Evolutionary conservation across 768 basidiomycete species (phyloP).

Genomic region (Phanerochaete carnosa): DNA sequence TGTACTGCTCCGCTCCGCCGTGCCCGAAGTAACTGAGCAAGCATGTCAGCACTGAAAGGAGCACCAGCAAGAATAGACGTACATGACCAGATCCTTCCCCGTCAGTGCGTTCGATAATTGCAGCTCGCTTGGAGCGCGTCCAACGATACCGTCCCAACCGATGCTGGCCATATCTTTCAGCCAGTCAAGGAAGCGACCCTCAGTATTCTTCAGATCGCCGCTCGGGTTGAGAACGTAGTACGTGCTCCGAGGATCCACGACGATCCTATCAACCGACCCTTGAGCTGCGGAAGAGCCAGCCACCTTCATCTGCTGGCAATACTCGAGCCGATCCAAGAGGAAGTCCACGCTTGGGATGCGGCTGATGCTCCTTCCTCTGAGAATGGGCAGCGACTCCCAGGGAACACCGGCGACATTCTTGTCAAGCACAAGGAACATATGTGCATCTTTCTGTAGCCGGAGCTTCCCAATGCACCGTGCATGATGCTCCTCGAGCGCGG

Average conservation of each 20-base stretch:
- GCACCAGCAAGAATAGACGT: constrained; percentile 31
- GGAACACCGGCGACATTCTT: constrained; percentile 86
- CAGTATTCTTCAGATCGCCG: constrained; percentile 82
- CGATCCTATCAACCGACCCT: constrained; percentile 39
- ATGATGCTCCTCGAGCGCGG: constrained; percentile 70
- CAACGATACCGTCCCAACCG: constrained; percentile 85
- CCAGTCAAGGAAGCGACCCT: constrained; percentile 81
- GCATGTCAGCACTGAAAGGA: not conserved
- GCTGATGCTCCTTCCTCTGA: constrained; percentile 83
- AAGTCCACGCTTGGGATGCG: constrained; percentile 92
- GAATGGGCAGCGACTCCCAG: constrained; percentile 91
- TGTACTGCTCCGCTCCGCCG: constrained; percentile 92
- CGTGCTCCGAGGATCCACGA: constrained; percentile 63
- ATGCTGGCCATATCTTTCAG: constrained; percentile 60
- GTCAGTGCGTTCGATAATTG: constrained; percentile 74
- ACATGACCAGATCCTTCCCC: constrained; percentile 87
- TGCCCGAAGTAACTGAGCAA: constrained; percentile 88
- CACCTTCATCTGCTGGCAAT: constrained; percentile 36
- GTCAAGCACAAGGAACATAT: constrained; percentile 87
- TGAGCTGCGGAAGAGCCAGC: constrained; percentile 11
- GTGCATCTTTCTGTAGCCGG: constrained; percentile 46
- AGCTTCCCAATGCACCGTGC: constrained; percentile 31
- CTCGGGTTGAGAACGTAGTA: constrained; percentile 91
- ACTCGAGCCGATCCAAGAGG: constrained; percentile 75
- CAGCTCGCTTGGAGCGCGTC: constrained; percentile 76